Conservation (phyloP, 2,329 filamentous ascomycete genomes). For the Neodidymelliopsis sp. region DNA sequence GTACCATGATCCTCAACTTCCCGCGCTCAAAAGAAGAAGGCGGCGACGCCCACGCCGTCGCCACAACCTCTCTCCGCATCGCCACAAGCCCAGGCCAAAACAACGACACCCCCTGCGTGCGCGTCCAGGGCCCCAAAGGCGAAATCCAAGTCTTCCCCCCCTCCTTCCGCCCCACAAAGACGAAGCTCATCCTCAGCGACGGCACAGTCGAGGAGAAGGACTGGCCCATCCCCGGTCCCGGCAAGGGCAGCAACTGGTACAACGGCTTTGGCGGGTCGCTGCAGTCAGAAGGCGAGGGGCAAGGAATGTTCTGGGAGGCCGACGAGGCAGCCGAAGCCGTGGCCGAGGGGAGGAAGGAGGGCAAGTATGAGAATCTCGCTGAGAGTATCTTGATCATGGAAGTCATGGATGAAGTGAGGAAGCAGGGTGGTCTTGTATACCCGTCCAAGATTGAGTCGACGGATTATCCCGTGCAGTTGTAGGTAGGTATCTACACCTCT, state of each 20-base stretch:
- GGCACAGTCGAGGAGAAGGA: conserved; percentile 58
- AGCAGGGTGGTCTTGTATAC: conserved; percentile 68
- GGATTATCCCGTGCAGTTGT: conserved; percentile 43
- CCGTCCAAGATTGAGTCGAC: conserved; percentile 70
- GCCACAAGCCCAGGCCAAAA: conserved; percentile 63
- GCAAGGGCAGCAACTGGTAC: conserved; percentile 56
- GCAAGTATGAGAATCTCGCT: conserved; percentile 66
- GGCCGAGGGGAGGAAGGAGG: conserved; percentile 79
- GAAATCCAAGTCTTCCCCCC: conserved; percentile 82
- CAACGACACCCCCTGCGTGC: conserved; percentile 70
- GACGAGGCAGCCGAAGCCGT: conserved; percentile 79
- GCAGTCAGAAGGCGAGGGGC: conserved; percentile 66
- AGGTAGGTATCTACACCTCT: not conserved
- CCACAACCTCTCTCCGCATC: conserved; percentile 56
- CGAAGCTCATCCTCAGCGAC: conserved; percentile 65
- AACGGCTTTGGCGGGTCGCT: conserved; percentile 55
- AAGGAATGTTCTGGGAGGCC: conserved; percentile 90
- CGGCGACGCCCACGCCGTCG: conserved; percentile 73
- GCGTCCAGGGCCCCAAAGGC: conserved; percentile 80
- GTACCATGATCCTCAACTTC: conserved; percentile 80
- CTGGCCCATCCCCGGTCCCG: conserved; percentile 56
- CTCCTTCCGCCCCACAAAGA: conserved; percentile 72
- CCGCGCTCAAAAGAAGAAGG: conserved; percentile 62
- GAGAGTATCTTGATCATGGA: conserved; percentile 91
- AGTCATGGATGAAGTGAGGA: conserved; percentile 73